Conservation (phyloP, 176 grass and related monocot genomes). For the Juncus inflexus region DNA sequence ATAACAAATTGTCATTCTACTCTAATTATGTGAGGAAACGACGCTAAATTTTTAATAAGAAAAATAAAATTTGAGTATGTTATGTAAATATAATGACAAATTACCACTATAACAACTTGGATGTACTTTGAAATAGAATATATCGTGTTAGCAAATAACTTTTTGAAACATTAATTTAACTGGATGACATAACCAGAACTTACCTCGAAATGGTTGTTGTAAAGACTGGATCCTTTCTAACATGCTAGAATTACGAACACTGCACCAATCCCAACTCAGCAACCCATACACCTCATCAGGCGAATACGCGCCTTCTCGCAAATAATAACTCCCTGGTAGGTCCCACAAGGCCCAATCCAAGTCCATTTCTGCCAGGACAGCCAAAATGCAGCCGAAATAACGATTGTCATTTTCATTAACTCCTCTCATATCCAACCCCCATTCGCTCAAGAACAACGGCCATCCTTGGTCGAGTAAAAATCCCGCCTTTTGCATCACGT, state of each 20-base stretch:
- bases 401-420: conserved; percentile 39
- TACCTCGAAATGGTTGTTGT: conserved; percentile 49
- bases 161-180: background rate
- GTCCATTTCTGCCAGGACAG: conserved; percentile 44
- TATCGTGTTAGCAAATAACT: background rate
- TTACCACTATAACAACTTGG: too few relatives aligned
- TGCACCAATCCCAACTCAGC: conserved; percentile 48
- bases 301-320: conserved; percentile 43
- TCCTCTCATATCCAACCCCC: conserved; percentile 44
- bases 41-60: too few relatives aligned
- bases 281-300: conserved; percentile 54
- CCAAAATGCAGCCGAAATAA: conserved; percentile 35
- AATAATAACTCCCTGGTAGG: conserved; percentile 65
- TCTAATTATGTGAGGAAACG: background rate
- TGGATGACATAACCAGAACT: too few relatives aligned
- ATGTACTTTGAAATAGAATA: background rate
- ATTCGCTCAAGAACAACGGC: conserved; percentile 76
- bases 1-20: background rate
- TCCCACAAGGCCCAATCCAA: conserved; percentile 71
- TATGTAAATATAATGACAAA: too few relatives aligned
- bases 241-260: conserved; percentile 30
- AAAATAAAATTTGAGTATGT: too few relatives aligned
- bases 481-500: conserved; percentile 29
- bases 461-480: conserved; percentile 41
- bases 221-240: conserved; percentile 37